Percentiles rank a stretch among this genome's conserved stretches.
These are phyloP conservation scores for Fusarium sp. DNA, from an alignment of 2,329 filamentous ascomycete genomes.

Conservation along the genomic window DNA sequence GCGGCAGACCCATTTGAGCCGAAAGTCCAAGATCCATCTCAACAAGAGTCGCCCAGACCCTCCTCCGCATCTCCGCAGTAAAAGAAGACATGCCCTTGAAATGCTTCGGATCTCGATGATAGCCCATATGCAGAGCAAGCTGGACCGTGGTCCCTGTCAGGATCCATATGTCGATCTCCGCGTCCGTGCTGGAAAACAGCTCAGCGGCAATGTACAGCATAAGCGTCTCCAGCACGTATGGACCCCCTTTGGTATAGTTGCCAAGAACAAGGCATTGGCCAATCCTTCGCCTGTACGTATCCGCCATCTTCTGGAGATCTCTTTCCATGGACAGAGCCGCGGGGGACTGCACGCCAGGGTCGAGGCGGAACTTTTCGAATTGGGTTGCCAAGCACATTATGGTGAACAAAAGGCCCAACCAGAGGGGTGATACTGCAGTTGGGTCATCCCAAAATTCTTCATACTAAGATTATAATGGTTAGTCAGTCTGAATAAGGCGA, in stretches of 20 bases:
- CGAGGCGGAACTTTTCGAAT: constrained; percentile 14
- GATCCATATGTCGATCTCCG: constrained; percentile 51
- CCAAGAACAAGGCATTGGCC: constrained; percentile 53
- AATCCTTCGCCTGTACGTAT: not conserved
- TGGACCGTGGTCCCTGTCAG: constrained; percentile 51
- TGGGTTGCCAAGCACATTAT: constrained; percentile 57
- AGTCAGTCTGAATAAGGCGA: fast-evolving
- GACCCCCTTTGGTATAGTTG: constrained; percentile 57
- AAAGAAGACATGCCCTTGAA: constrained; percentile 56
- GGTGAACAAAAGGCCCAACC: constrained; percentile 60
- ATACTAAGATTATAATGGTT: constrained; percentile 48
- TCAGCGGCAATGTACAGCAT: constrained; percentile 52
- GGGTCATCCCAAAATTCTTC: constrained; percentile 58
- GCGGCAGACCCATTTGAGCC: constrained; percentile 59
- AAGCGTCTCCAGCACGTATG: constrained; percentile 55
- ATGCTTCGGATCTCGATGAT: constrained; percentile 58
- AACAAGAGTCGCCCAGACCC: constrained; percentile 56
- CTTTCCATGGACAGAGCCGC: not conserved
- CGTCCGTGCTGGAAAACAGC: constrained; percentile 46
- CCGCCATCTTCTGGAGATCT: constrained; percentile 3
- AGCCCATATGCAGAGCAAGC: constrained; percentile 53
- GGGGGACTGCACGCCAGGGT: constrained; percentile 3
- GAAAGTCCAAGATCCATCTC: constrained; percentile 58
- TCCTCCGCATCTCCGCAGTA: constrained; percentile 58
- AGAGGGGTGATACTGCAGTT: constrained; percentile 52